Evolutionary conservation across 1,284 basidiomycete genomes (phyloP), one percentile per base, ranked within the genome.

Genomic region (Cutaneotrichosporon dermatis): DNA sequence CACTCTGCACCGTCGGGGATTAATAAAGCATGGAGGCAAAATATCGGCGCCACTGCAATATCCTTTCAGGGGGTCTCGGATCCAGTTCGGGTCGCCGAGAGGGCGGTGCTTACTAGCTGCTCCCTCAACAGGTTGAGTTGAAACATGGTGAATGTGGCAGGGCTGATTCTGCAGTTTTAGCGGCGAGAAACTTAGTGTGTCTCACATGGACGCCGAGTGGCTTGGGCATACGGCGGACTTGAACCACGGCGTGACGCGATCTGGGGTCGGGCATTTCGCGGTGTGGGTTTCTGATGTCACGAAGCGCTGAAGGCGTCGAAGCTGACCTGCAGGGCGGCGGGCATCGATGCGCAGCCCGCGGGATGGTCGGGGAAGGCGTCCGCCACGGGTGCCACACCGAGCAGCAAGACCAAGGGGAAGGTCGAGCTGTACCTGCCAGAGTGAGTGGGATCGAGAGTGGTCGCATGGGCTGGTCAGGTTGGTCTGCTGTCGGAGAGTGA

Each of bases 381-480:
- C 16, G 6, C 16, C 9, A 45, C 8, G 12, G 7, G 16, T 4
- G 44, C 16, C 44, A 45, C 25, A 25, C 1, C 16, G 5, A 4
- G 16, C 16, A 25, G 9, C 5, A 43, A 6, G 42, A 11, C 6
- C 34, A n/a, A 6, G 6, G 8, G 44, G 15, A 44, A 44, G 6
- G 55, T 66, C 11, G 68, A 72, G 41, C 52, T 74, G 8, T 76
- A 72, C 51, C 63, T 76, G 2, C 69, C 74, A n/a, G 71, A 74
- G 72, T 73, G 50, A 63, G 73, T 49, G 16, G 6, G 44, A 4
- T 9, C 1, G 42, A 57, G 4, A 36, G 35, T 25, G 50, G 25
- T 25, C 10, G 3, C 33, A 40, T 34, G 45, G 15, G 6, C 16
- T 36, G 46, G 46, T n/a, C n/a, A n/a, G n/a, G n/a, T n/a, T n/a